Conservation (phyloP, 371 early-diverging fungal species). For the Circinella minor region DNA sequence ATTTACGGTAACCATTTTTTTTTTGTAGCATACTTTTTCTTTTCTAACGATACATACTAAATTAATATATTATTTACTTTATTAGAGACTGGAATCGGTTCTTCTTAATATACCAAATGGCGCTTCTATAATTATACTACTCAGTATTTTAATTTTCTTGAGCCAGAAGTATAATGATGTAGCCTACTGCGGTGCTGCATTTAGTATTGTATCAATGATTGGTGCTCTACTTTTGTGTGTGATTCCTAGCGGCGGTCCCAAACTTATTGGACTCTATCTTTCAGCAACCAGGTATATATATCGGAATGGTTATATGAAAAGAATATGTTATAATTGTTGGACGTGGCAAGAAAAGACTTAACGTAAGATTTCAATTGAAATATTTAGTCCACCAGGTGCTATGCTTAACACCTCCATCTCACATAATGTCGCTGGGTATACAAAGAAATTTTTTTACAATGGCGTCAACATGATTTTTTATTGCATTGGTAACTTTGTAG, state of each 20-base stretch:
- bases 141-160: conserved; percentile 7
- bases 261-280: conserved; percentile 17
- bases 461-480: conserved; percentile 15
- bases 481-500: conserved; percentile 25
- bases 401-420: conserved; percentile 16
- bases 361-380: no score
- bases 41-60: no score
- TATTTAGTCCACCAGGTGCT: no score
- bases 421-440: conserved; percentile 23
- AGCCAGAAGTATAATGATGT: conserved; percentile 7
- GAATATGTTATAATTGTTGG: no score
- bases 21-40: no score
- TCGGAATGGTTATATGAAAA: no score
- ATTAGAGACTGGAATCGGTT: conserved; percentile 16
- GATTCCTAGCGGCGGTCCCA: conserved; percentile 14
- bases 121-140: conserved; percentile 6
- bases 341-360: no score
- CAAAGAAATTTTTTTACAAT: conserved; percentile 27
- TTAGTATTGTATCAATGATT: conserved; percentile 10
- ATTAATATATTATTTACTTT: no score
- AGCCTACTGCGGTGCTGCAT: conserved; percentile 4
- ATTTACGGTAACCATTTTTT: conserved; percentile 25
- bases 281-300: conserved; percentile 13
- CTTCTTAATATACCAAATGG: conserved; percentile 23
- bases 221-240: conserved; percentile 18